These are phyloP conservation scores for Raffaelea ambrosiae DNA, from an alignment of 2,329 filamentous ascomycete species.

Conservation along the genomic window DNA sequence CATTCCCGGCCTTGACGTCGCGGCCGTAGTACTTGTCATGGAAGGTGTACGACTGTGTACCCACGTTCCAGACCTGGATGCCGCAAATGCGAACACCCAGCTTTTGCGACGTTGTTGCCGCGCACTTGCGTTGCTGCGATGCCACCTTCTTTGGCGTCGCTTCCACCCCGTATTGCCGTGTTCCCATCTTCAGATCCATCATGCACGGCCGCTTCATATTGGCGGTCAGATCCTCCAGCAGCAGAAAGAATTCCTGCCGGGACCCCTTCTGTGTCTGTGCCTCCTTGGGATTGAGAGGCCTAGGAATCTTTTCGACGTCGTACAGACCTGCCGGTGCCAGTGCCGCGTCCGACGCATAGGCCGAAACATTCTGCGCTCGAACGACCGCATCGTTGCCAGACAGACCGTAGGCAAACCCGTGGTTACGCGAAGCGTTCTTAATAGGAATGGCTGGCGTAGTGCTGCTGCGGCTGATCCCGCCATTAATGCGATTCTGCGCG, in stretches of 20 bases:
- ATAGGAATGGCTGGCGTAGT: constrained; percentile 11
- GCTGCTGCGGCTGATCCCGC: constrained; percentile 6
- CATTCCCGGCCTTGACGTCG: constrained; percentile 72
- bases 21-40: constrained; percentile 97
- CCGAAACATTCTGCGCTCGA: too few relatives aligned
- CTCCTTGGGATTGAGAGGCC: constrained; percentile 69
- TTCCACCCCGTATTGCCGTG: constrained; percentile 90
- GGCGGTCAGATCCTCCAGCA: constrained; percentile 89
- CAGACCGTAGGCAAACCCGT: neutral
- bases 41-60: constrained; percentile 79
- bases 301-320: constrained; percentile 37
- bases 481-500: too few relatives aligned
- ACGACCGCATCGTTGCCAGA: too few relatives aligned
- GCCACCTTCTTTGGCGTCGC: constrained; percentile 85
- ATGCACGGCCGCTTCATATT: constrained; percentile 97
- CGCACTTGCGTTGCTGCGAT: constrained; percentile 89
- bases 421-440: constrained; percentile 4
- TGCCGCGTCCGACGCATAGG: too few relatives aligned
- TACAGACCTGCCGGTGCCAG: neutral
- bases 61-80: constrained; percentile 90
- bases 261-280: constrained; percentile 54
- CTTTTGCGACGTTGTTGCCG: constrained; percentile 81
- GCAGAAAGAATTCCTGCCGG: constrained; percentile 83
- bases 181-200: constrained; percentile 97
- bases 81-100: constrained; percentile 91